phyloP scores from a whole-genome alignment of 192 early-diverging fungal genomes.

The Podila verticillata region DNA sequence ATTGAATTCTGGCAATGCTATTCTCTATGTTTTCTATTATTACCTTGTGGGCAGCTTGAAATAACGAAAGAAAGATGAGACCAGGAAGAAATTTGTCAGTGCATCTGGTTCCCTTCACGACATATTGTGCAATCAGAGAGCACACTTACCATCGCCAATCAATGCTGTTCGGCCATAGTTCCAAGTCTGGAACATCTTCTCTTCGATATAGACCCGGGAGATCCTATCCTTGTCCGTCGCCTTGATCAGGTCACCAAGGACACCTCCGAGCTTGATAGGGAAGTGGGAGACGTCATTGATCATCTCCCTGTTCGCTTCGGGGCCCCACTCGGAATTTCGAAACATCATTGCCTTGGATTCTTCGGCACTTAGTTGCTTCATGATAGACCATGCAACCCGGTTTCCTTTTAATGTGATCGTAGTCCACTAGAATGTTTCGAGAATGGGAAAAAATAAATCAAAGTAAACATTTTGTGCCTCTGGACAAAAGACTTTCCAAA shows the following conservation, averaged over 20 bases:
- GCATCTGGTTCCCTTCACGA: too few species aligned
- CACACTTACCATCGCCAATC: slow-evolving; percentile 16
- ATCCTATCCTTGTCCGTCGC: slow-evolving; percentile 12
- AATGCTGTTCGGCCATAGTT: slow-evolving; percentile 10
- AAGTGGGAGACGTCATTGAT: slow-evolving; percentile 7
- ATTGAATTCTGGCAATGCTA: too few species aligned
- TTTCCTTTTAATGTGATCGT: neutral
- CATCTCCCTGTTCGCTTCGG: slow-evolving; percentile 10
- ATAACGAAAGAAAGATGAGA: too few species aligned
- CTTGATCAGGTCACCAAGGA: slow-evolving; percentile 4
- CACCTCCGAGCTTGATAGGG: neutral
- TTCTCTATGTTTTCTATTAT: too few species aligned
- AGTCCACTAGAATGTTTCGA: neutral
- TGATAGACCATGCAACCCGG: neutral
- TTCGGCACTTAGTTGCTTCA: neutral
- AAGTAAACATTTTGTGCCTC: neutral
- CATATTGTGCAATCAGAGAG: too few species aligned
- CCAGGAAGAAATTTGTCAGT: too few species aligned
- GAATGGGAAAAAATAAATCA: neutral
- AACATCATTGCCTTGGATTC: neutral
- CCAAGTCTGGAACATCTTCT: slow-evolving; percentile 23
- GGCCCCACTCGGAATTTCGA: slow-evolving; percentile 23
- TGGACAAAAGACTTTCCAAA: neutral
- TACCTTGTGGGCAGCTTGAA: too few species aligned
- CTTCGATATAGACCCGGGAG: slow-evolving; percentile 20